Evolutionary conservation across 2,329 filamentous ascomycete species (phyloP), one percentile per base, ranked within the genome.

Genomic region (Chaetothyriales sp.): DNA sequence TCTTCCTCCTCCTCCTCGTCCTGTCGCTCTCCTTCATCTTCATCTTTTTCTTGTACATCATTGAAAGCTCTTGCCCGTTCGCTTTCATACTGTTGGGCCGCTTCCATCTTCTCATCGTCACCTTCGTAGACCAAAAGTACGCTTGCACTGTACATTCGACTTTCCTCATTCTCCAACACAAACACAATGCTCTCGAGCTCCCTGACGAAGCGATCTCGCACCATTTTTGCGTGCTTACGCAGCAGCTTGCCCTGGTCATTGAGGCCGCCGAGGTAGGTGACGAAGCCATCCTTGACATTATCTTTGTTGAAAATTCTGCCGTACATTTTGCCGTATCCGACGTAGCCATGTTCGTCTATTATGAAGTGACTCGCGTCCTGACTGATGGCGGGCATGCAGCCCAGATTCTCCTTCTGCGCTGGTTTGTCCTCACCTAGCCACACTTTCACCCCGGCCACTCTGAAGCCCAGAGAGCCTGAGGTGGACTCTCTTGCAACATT

Each of bases 121-220:
- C 81, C 81, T 65, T 85, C 81, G 58, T 83, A 85, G 13, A 83
- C 77, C 40, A 84, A 74, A 46, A 85, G 63, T 15, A 85, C 70
- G 59, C 78, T 83, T 0, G 81, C 73, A 13, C 77, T 80, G 63
- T 83, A 84, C 80, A 85, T 84, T 47, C 81, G 70, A 61, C 77
- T 82, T 65, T 85, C 81, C 47, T 77, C 68, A 0, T 71, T 66
- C 58, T 79, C 74, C 7, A 78, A 64, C 4, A 74, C 72, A 47
- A 67, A 67, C 56, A 73, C 71, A 5, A 78, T 62, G 13, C 63
- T 63, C 49, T 63, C 66, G 45, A 77, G 54, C 55, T 73, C 66
- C 18, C 66, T 63, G 1, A 68, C 60, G 15, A 75, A 51, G 46
- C 73, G 63, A 43, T 57, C 63, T 1, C 70, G 67, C 4, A 77